Evolutionary conservation across 148 eudicot genomes (phyloP), one percentile per base, ranked within the genome.

Genomic region (Vaccinium vitisidaea): DNA sequence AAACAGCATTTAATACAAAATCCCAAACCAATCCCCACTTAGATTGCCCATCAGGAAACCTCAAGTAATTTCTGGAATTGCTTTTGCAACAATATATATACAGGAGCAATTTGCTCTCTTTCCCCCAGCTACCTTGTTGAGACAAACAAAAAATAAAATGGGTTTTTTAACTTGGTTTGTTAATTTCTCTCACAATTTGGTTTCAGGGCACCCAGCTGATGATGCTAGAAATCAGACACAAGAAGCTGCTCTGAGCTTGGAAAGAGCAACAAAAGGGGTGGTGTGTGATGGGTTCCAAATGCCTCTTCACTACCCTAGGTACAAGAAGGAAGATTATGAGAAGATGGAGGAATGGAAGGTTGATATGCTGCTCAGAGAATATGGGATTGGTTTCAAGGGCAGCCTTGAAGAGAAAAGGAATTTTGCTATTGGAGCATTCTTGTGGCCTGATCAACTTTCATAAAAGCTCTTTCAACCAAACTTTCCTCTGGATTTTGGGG

Each of bases 311-410:
- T 88, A 90, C 69, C 91, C 90, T 7, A 82, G 87, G 61, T 90
- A 86, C 79, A 80, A 14, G 6, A 90, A 80, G 87, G 76, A 59
- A 6, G 88, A 90, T 43, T 90, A 88, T 36, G 88, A 63, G 76
- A 82, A 52, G 63, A 89, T 89, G 91, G 91, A 89, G 82, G 89
- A 87, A 48, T 84, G 88, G 89, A 89, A 79, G 84, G 79, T 89
- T 77, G 91, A 89, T 27, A 82, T 73, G 87, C 67, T 89, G 58
- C 70, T 87, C 30, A 80, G 83, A 71, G 67, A 86, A 9, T 89
- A 89, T 80, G 91, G 91, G 15, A 85, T 89, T 48, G 84, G 77
- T 23, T 87, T 85, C 71, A 86, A 84, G 61, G 89, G 88, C 1
- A 78, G 56, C 32, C 82, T 87, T 30, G 85, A 87, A 7, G 88